Conservation (phyloP, 495 filamentous ascomycete genomes). For the Hypoxylon fuscum region DNA sequence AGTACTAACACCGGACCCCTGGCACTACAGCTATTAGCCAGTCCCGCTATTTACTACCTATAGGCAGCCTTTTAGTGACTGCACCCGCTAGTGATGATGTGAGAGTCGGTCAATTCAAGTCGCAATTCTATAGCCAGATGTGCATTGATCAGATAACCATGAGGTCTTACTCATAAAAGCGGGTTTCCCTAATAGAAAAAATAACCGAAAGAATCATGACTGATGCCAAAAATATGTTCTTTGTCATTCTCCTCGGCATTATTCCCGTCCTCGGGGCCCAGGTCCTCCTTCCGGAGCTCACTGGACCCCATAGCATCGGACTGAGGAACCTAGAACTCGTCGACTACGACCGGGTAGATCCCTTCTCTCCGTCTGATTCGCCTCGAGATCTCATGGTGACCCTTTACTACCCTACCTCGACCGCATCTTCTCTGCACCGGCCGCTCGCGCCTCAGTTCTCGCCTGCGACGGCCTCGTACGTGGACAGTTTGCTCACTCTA, state of each 20-base stretch:
- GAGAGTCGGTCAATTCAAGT: too few relatives aligned
- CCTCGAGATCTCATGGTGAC: slow-evolving; percentile 49
- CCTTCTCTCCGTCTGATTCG: slow-evolving; percentile 41
- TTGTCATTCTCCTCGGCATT: neutral
- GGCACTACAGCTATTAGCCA: too few relatives aligned
- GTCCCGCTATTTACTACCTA: too few relatives aligned
- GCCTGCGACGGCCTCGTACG: slow-evolving; percentile 16
- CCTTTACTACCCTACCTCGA: slow-evolving; percentile 46
- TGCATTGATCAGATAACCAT: too few relatives aligned
- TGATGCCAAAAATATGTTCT: neutral
- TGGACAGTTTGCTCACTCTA: slow-evolving; percentile 6
- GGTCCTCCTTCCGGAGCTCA: slow-evolving; percentile 3
- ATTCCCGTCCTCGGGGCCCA: neutral
- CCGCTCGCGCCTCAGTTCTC: slow-evolving; percentile 39
- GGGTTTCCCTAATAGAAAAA: neutral
- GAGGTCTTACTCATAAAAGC: too few relatives aligned
- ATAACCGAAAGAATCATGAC: neutral
- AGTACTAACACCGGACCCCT: too few relatives aligned
- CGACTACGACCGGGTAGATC: slow-evolving; percentile 46
- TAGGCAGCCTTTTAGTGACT: too few relatives aligned
- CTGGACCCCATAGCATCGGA: slow-evolving; percentile 25
- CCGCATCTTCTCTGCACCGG: slow-evolving; percentile 14
- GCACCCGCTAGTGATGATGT: too few relatives aligned
- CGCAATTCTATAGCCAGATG: too few relatives aligned
- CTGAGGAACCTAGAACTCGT: slow-evolving; percentile 40